These are phyloP conservation scores for Exophiala sideris DNA, from an alignment of 2,329 filamentous ascomycete species.

Conservation along the genomic window DNA sequence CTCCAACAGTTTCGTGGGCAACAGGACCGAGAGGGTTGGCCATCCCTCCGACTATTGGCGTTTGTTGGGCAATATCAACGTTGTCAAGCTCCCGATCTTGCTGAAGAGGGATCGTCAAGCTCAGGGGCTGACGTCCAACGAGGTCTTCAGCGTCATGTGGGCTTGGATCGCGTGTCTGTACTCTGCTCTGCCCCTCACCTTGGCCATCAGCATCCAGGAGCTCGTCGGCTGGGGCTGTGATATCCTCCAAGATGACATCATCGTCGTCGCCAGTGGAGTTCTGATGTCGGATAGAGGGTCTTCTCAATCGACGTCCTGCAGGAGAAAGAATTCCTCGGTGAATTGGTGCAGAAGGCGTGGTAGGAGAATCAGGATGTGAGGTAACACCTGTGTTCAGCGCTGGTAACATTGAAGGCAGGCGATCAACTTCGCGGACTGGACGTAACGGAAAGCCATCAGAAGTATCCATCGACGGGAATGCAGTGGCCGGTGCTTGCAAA, in stretches of 20 bases:
- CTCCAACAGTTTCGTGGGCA: conserved; percentile 64
- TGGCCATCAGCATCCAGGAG: conserved; percentile 62
- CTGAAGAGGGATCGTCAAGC: conserved; percentile 68
- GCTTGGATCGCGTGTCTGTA: conserved; percentile 21
- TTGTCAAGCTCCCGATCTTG: conserved; percentile 82
- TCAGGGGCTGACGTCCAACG: conserved; percentile 51
- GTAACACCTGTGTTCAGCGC: conserved; percentile 65
- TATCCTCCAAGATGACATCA: conserved; percentile 79
- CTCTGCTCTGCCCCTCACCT: conserved; percentile 62
- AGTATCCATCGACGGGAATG: conserved; percentile 64
- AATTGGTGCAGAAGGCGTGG: conserved; percentile 71
- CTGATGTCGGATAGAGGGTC: conserved; percentile 86
- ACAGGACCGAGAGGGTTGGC: conserved; percentile 67
- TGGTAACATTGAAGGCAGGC: conserved; percentile 76
- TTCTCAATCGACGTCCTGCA: conserved; percentile 58
- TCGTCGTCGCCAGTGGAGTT: conserved; percentile 80
- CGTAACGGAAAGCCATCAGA: conserved; percentile 70
- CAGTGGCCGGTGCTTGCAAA: conserved; percentile 65
- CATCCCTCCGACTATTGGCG: conserved; percentile 78
- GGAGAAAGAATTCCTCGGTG: conserved; percentile 54
- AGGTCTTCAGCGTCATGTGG: conserved; percentile 18
- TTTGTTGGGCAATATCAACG: conserved; percentile 89
- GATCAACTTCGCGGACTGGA: conserved; percentile 76
- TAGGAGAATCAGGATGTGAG: conserved; percentile 91
- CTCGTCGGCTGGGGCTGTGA: conserved; percentile 59